Evolutionary conservation across 176 grass and related monocot species (phyloP).

Genomic region (Eragrostis curvula): DNA sequence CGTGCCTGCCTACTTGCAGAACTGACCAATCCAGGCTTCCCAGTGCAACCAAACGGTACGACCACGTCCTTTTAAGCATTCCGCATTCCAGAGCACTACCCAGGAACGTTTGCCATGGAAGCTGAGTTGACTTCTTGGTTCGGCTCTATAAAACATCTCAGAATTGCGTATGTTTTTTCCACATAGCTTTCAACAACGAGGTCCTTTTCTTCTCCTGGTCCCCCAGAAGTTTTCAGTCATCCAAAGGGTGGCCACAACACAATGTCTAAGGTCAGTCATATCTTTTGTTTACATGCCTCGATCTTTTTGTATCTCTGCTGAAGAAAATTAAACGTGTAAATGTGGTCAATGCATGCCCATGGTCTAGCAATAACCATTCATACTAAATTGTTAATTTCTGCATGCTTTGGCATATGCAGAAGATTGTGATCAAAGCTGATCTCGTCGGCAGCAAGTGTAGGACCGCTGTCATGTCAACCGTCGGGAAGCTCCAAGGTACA

Average conservation of each 20-base stretch:
- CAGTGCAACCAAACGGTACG: not conserved
- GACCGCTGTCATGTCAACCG: slow-evolving; percentile 9
- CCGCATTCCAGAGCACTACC: not conserved
- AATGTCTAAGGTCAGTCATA: slow-evolving; percentile 29
- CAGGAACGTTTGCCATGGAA: not conserved
- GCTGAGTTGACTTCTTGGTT: not conserved
- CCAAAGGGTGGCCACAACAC: not conserved
- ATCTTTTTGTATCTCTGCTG: not conserved
- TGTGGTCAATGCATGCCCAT: not conserved
- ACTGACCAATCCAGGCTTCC: not conserved
- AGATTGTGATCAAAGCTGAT: slow-evolving; percentile 43
- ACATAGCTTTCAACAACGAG: not conserved
- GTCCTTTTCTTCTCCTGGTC: not conserved
- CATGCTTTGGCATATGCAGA: slow-evolving; percentile 22
- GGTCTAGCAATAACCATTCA: not conserved
- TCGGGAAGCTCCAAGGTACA: slow-evolving; percentile 35
- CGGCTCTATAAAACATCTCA: not conserved
- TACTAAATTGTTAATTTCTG: not conserved
- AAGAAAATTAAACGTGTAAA: not conserved
- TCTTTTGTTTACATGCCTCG: too few species aligned
- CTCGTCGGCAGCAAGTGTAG: slow-evolving; percentile 18
- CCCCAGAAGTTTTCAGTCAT: not conserved
- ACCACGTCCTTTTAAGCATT: not conserved
- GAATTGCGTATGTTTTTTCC: not conserved
- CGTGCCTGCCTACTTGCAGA: slow-evolving; percentile 10